Base-by-base conservation (phyloP, 805 yeast genomes). In the Lipomyces starkeyi region DNA sequence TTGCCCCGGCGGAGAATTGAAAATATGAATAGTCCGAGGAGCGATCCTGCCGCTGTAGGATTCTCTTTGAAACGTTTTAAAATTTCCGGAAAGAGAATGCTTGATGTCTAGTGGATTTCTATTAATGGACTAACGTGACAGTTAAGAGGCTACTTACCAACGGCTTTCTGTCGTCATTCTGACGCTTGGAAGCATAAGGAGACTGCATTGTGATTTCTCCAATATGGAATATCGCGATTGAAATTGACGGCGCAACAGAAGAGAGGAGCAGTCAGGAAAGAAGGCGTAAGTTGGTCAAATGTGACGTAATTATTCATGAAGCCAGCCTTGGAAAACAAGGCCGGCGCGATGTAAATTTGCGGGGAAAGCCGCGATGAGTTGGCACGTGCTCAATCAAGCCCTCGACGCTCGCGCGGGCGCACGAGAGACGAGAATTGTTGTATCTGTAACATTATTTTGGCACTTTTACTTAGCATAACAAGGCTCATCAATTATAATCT, bases 51-150 rank as follows among this genome's bases (percentile, higher is more conserved):
- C 4, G 56, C 61, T 1, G 59, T 22, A 34, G 65, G 59, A 22
- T 34, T 35, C 34, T 65, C 66, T 1, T 34, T 40, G 13, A 67
- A 54, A 9, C 68, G 65, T 11, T 58, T 67, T 8, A 57, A 29
- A 14, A 67, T 32, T 37, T 67, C 70, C 3, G 70, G 70, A 52
- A 67, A 67, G 35, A 67, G 58, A 22, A 67, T 55, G 22, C 56
- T 35, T 22, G 68, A 54, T 17, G 68, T 60, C 70, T 67, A 47
- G 22, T 22, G 4, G 29, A n/a, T 35, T 7, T 13, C n/a, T 59
- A 35, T 40, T 62, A 29, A 29, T 25, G 20, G 47, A 25, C 37
- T 22, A 35, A 54, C 0, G 20, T 35, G 9, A 25, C 32, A 27
- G 54, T 27, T 1, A 29, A 14, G 59, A 20, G 20, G 17, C 2